Evolutionary conservation across 257 asterid species (phyloP), one percentile per base, ranked within the genome.

Genomic region (Scutellaria minor): DNA sequence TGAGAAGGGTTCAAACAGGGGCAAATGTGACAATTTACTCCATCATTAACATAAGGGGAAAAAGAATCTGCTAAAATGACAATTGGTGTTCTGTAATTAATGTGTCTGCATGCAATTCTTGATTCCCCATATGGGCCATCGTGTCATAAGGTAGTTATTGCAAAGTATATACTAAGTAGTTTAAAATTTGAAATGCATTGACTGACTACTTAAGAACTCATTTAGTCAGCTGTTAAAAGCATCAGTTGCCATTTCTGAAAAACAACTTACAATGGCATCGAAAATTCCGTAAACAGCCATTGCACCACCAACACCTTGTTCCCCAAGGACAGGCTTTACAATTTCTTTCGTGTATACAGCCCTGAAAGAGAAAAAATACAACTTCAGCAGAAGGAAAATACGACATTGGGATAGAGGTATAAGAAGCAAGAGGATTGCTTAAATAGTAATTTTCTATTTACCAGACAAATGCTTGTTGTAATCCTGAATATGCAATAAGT

Each of bases 391-490:
- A 75, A 65, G 22, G 59, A 44, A 50, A 53, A 27, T 9, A 35
- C 24, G 57, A 62, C 20, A 27, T 7, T 5, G 54, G 6, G 74
- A 48, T 40, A 15, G 18, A 64, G 35, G 14, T 52, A 31, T 60
- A 48, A 14, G 24, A 35, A 73, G 54, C 24, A 52, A 18, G 18
- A 64, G n/a, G 55, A 73, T 35, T 22, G 46, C 54, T 57, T 66
- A 40, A 47, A 76, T 24, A 41, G 53, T 57, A 68, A 47, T 14
- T 60, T 67, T 54, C 45, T 13, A 47, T 85, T 56, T 91, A 94
- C 98, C 98, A 91, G 62, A 94, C 96, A 78, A 95, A 94, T 45
- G 99, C 97, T 80, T 85, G 91, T 65, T 95, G 99, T 66, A 95
- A 83, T 85, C 99, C 99, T 4, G 98, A 92, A 74, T 92, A 95